A percentile compares a stretch with the other conserved stretches of the same genome.
Evolutionary conservation across 495 filamentous ascomycete species (phyloP).

Genomic region (Penicillium bialowiezense): DNA sequence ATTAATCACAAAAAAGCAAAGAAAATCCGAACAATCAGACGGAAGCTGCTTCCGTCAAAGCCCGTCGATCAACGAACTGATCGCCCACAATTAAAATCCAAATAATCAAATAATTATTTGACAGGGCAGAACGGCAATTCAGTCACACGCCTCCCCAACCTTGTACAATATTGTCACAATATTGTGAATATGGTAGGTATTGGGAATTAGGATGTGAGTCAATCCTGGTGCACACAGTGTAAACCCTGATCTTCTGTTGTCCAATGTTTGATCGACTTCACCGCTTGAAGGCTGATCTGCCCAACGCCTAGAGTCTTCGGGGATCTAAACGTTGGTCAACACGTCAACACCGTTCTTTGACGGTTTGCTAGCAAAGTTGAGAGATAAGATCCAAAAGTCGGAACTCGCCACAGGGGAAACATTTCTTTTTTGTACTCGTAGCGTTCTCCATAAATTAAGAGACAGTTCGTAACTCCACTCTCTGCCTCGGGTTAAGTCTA

Average conservation of each 20-base stretch:
- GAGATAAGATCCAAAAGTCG: neutral
- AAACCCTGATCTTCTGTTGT: no score
- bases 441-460: no score
- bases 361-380: neutral
- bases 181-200: no score
- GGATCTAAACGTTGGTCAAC: constrained; percentile 8
- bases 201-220: no score
- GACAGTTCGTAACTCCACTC: neutral
- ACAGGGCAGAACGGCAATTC: no score
- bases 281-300: no score
- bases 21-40: constrained; percentile 9
- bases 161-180: no score
- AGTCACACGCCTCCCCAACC: no score
- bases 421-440: neutral
- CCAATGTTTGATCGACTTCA: neutral
- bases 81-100: neutral
- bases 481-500: neutral
- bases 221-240: no score
- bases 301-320: neutral
- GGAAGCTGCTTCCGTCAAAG: constrained; percentile 19
- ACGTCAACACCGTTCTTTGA: constrained; percentile 21
- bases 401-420: neutral
- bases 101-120: no score
- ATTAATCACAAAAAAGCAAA: constrained; percentile 2
- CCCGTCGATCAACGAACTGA: constrained; percentile 15